These are phyloP conservation scores for Heritiera littoralis DNA, from an alignment of 345 rosid species.

Conservation along the genomic window DNA sequence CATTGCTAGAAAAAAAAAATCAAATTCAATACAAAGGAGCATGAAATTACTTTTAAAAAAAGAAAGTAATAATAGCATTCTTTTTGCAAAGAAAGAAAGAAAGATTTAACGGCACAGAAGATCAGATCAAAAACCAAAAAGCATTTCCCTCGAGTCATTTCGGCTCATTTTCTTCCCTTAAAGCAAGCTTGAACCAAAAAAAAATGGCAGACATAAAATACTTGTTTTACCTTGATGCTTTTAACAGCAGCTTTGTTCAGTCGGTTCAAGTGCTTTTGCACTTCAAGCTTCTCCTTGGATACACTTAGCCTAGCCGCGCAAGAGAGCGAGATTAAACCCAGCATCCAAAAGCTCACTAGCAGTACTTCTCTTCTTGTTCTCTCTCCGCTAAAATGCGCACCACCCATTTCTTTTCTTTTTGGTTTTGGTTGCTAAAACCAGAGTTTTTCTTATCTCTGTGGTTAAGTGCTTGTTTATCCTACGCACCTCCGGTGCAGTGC, in stretches of 20 bases:
- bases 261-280: conserved; percentile 80
- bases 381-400: conserved; percentile 39
- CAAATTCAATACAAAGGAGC: neutral
- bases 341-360: conserved; percentile 41
- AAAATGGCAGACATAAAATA: conserved; percentile 10
- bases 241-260: conserved; percentile 82
- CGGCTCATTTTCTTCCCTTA: conserved; percentile 31
- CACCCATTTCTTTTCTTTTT: conserved; percentile 28
- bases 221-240: conserved; percentile 60
- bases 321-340: conserved; percentile 45
- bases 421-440: neutral
- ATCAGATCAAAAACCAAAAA: neutral
- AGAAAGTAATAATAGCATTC: neutral
- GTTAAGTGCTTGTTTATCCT: conserved; percentile 21
- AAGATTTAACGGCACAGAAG: too few species aligned
- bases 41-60: neutral
- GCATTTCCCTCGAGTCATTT: conserved; percentile 22
- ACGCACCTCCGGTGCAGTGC: conserved; percentile 25
- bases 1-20: neutral
- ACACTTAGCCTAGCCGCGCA: conserved; percentile 62
- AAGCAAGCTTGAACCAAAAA: conserved; percentile 19
- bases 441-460: neutral
- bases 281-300: conserved; percentile 71
- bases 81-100: neutral
- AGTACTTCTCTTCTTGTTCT: conserved; percentile 25